Evolutionary conservation across 2,329 filamentous ascomycete genomes (phyloP).

Genomic region (Diaporthe citrichinensis): DNA sequence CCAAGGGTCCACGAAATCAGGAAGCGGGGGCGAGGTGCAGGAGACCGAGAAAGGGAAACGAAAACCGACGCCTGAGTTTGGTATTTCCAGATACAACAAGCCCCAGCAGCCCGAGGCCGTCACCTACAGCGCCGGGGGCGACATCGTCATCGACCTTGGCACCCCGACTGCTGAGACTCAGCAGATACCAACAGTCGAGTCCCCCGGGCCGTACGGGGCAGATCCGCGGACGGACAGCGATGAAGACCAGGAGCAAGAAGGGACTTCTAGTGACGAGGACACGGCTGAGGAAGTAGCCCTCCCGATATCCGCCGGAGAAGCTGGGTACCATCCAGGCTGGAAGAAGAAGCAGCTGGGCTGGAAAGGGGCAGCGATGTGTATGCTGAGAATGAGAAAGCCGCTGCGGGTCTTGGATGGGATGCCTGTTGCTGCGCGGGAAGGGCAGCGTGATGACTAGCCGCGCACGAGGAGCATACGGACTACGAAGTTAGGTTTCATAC

Average conservation of each 20-base stretch:
- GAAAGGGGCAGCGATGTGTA: constrained; percentile 60
- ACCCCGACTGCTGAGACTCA: constrained; percentile 2
- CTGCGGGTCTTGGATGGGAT: constrained; percentile 43
- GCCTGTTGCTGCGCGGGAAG: constrained; percentile 37
- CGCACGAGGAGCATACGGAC: background rate
- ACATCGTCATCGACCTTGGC: constrained; percentile 42
- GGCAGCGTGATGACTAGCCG: background rate
- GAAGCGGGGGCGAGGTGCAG: background rate
- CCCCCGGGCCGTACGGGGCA: constrained; percentile 5
- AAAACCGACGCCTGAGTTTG: background rate
- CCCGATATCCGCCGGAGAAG: constrained; percentile 42
- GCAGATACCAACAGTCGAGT: background rate
- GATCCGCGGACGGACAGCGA: constrained; percentile 34
- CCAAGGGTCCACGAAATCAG: background rate
- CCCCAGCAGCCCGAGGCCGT: constrained; percentile 35
- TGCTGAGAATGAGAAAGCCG: constrained; percentile 51
- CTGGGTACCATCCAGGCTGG: constrained; percentile 55
- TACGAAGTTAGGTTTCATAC: background rate
- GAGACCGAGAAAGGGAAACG: background rate
- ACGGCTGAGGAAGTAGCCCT: constrained; percentile 46
- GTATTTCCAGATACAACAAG: constrained; percentile 6
- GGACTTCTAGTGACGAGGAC: constrained; percentile 42
- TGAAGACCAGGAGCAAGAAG: constrained; percentile 31
- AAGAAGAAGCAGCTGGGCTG: constrained; percentile 60
- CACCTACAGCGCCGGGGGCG: constrained; percentile 38